These are phyloP conservation scores for Mixia osmundae DNA, from an alignment of 1,284 basidiomycete genomes.

Conservation along the genomic window DNA sequence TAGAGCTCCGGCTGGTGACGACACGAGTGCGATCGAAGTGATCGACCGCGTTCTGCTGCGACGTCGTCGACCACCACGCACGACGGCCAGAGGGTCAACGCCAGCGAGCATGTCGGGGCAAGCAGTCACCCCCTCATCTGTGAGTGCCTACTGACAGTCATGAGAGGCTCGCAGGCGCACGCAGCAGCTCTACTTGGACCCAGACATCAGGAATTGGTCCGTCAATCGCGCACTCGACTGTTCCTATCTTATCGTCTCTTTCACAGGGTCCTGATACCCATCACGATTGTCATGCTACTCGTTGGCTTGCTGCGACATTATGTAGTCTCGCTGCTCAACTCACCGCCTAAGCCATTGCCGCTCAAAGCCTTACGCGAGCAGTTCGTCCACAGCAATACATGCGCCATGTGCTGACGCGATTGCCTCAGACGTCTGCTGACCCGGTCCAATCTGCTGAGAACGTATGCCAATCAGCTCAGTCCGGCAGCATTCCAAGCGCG, in stretches of 20 bases:
- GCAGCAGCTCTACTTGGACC: no score
- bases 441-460: slow-evolving; percentile 57
- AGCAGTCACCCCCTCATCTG: no score
- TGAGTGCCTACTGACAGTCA: no score
- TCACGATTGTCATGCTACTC: slow-evolving; percentile 93
- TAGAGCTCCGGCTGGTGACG: slow-evolving; percentile 59
- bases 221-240: slow-evolving; percentile 6
- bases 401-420: neutral
- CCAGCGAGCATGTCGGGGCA: no score
- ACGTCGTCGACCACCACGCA: no score
- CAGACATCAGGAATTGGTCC: no score
- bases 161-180: no score
- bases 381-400: slow-evolving; percentile 33
- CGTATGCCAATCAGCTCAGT: slow-evolving; percentile 48
- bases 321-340: slow-evolving; percentile 64
- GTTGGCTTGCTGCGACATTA: slow-evolving; percentile 88
- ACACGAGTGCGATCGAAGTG: slow-evolving; percentile 47
- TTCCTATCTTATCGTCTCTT: no score
- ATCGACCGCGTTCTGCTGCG: slow-evolving; percentile 41
- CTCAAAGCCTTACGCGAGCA: slow-evolving; percentile 71
- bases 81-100: no score
- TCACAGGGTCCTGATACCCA: slow-evolving; percentile 77
- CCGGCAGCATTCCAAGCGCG: slow-evolving; percentile 13
- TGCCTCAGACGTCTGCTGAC: slow-evolving; percentile 48
- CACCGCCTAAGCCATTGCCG: slow-evolving; percentile 55